Evolutionary conservation across 768 basidiomycete species (phyloP).

Genomic region (Termitomyces heimii): DNA sequence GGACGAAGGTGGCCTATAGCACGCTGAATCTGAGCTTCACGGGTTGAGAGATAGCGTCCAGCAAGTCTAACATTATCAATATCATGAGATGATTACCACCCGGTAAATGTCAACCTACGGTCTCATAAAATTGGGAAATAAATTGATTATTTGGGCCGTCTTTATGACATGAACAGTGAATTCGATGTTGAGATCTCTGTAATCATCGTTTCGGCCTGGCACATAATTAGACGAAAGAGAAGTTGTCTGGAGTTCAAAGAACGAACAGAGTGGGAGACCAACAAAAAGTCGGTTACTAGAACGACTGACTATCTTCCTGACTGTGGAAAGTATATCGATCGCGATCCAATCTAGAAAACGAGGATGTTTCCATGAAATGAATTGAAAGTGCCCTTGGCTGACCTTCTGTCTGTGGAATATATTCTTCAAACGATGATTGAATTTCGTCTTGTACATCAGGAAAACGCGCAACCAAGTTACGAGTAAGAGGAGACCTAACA

Average conservation of each 20-base stretch:
- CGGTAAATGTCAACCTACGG: conserved; percentile 26
- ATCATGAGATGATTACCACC: neutral
- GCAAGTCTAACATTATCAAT: conserved; percentile 10
- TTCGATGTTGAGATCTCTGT: neutral
- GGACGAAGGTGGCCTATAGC: conserved; percentile 23
- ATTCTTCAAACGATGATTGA: conserved; percentile 29
- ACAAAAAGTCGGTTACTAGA: conserved; percentile 39
- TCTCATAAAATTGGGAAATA: conserved; percentile 34
- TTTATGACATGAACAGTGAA: conserved; percentile 30
- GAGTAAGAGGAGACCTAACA: conserved; percentile 26
- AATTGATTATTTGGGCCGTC: conserved; percentile 23
- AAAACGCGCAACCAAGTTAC: conserved; percentile 31
- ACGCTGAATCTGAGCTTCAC: conserved; percentile 16
- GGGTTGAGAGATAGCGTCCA: conserved; percentile 15
- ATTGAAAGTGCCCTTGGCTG: too few species aligned
- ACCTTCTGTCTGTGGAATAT: conserved; percentile 19
- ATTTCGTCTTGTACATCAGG: conserved; percentile 41
- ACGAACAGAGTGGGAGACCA: conserved; percentile 38
- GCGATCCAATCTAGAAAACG: conserved; percentile 27
- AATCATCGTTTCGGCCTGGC: too few species aligned
- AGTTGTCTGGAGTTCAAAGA: neutral
- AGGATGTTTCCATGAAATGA: neutral
- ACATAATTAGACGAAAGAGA: too few species aligned
- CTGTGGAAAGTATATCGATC: conserved; percentile 18
- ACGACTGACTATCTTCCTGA: conserved; percentile 29